Base-by-base conservation (phyloP, 148 eudicot species). In the Rhododendron kiyosumense region DNA sequence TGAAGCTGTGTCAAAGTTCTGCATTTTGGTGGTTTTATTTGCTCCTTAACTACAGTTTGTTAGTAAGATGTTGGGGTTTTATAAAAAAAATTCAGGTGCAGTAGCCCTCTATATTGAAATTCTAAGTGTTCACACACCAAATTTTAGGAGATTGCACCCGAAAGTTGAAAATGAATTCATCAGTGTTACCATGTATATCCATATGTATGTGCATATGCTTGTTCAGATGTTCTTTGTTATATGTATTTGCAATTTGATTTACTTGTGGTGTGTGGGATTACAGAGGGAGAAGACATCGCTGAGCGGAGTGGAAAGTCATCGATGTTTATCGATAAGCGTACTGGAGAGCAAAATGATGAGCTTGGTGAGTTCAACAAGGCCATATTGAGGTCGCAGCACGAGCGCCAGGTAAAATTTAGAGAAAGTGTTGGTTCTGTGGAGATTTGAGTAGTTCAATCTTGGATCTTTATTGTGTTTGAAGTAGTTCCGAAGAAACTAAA, bases 351-450 rank as follows among this genome's bases (percentile, higher is more conserved):
- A 81, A 91, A 92, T 87, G 98, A 93, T 52, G 89, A 81, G 5
- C 95, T 97, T 84, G 95, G 86, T 57, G 98, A 97, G 88, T 97
- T 94, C 48, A 96, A 95, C 78, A 97, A 97, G 93, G 94, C 92
- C 17, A 92, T 97, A 85, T 74, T 97, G 88, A 94, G 99, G 88
- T 92, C 99, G 0, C 99, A 97, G 87, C 98, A 94, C 9, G 95
- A 93, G 86, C 90, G 94, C 34, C 97, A 93, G 96, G 99, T 97
- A 84, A 86, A 61, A 61, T 61, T 81, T 67, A 51, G 3, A 6
- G 36, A 22, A 52, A 65, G 17, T 78, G 49, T 65, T 22, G 79
- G 46, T 38, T 86, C 24, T 12, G 3, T 45, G 5, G 63, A 51
- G 12, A 22, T 49, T 28, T 71, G 43, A 48, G 26, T 24, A 80